Evolutionary conservation across 495 filamentous ascomycete genomes (phyloP).

Genomic region (Chaetomium fimeti): DNA sequence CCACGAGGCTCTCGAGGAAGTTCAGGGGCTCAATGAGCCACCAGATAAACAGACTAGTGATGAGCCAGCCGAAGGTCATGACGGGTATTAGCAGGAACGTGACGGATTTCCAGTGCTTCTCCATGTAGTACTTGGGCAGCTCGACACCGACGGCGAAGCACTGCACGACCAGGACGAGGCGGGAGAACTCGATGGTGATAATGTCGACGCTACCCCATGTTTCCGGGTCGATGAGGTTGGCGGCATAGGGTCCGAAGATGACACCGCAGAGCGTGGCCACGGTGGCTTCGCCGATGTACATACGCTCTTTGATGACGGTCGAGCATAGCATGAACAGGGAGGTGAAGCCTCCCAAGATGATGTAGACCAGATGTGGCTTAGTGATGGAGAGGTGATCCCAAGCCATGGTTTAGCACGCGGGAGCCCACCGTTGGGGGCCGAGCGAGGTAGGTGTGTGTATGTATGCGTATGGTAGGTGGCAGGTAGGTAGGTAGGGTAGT

Average conservation of each 20-base stretch:
- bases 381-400: constrained; percentile 94
- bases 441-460: neutral
- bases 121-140: constrained; percentile 97
- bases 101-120: constrained; percentile 94
- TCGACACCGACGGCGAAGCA: constrained; percentile 99
- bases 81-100: constrained; percentile 84
- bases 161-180: constrained; percentile 96
- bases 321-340: constrained; percentile 98
- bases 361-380: constrained; percentile 95
- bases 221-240: constrained; percentile 80
- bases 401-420: constrained; percentile 61
- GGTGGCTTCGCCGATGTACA: constrained; percentile 98
- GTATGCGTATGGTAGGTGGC: neutral
- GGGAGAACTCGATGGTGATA: constrained; percentile 93
- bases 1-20: constrained; percentile 84
- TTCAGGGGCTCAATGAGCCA: constrained; percentile 80
- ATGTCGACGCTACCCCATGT: constrained; percentile 93
- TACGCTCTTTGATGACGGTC: constrained; percentile 93
- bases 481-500: neutral
- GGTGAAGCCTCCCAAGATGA: constrained; percentile 97
- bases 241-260: constrained; percentile 95
- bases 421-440: constrained; percentile 1
- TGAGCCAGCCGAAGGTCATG: constrained; percentile 96
- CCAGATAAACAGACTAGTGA: constrained; percentile 95
- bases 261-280: constrained; percentile 94